Evolutionary conservation across 2,329 filamentous ascomycete species (phyloP), one percentile per base, ranked within the genome.

Genomic region (Escovopsis sp.): DNA sequence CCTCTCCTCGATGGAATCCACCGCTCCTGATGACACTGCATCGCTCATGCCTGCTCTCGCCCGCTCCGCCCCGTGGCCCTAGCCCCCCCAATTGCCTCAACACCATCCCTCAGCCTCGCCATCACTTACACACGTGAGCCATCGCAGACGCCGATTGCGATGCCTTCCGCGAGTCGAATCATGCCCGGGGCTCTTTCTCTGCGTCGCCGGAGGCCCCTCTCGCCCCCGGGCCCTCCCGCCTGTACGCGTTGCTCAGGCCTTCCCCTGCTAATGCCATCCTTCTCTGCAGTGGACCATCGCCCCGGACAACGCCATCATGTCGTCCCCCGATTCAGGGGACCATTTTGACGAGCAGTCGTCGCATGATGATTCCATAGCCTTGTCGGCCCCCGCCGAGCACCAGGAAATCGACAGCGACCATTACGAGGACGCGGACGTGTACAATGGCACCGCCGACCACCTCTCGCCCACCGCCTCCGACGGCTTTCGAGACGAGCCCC

Each of bases 261-360:
- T 33, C 43, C 43, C 40, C 33, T 59, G 53, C 63, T 65, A 56
- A 63, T 54, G 53, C 58, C 49, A 50, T 52, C 54, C 53, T 51
- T 55, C 28, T 56, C 51, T 51, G 43, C 46, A 63, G 59, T 55
- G 59, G 54, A 71, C 71, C 77, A 73, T 70, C 59, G 69, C 72
- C 69, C 66, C 69, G 64, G 72, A 74, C 66, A 69, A 69, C 63
- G 70, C 69, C 66, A 73, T 69, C 59, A 77, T 81, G 69, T 75
- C 75, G 66, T 71, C 70, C 64, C 72, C 75, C 58, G 68, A 72
- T 55, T 69, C 77, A 63, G 64, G 66, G 52, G 70, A 75, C 64
- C 69, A 77, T 57, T 69, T 73, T 55, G 84, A 86, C 64, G 82
- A 81, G 57, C 73, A 80, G 61, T 58, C 68, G 53, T 74, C 75